Conservation (phyloP, 2,329 filamentous ascomycete species). For the Lachnellula willkommii region DNA sequence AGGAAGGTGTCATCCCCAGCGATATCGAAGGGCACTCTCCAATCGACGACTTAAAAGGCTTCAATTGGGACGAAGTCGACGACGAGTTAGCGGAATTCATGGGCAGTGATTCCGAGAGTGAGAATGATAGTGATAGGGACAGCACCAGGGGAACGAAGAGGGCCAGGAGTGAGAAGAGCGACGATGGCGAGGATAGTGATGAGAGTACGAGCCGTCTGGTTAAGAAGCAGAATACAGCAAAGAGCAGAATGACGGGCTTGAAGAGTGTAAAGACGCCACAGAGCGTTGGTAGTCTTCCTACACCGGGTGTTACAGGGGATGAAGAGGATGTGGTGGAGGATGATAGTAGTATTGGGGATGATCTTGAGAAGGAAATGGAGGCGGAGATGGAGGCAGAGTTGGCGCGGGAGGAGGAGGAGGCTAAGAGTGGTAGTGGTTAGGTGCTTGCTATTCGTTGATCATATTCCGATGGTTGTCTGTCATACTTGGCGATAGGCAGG, state of each 20-base stretch:
- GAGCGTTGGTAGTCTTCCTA: constrained; percentile 37
- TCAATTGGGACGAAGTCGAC: constrained; percentile 60
- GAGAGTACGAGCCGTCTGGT: constrained; percentile 41
- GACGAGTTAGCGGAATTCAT: constrained; percentile 74
- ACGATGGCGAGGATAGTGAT: constrained; percentile 44
- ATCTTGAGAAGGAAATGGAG: constrained; percentile 35
- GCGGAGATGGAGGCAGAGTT: constrained; percentile 24
- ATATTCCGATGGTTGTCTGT: background rate
- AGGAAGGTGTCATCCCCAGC: constrained; percentile 44
- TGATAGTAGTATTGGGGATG: constrained; percentile 48
- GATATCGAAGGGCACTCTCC: constrained; percentile 47
- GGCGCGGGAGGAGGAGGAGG: background rate
- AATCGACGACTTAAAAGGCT: constrained; percentile 50
- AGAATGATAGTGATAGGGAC: constrained; percentile 31
- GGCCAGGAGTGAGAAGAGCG: constrained; percentile 30
- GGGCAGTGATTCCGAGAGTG: constrained; percentile 48
- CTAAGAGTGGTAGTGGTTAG: constrained; percentile 8
- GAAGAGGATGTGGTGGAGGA: constrained; percentile 41
- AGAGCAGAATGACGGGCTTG: constrained; percentile 42
- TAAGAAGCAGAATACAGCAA: constrained; percentile 48
- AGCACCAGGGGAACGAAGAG: constrained; percentile 28
- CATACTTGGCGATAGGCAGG: background rate
- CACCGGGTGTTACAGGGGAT: constrained; percentile 38
- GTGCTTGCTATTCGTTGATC: background rate
- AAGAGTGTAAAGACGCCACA: constrained; percentile 40